These are phyloP conservation scores for Exophiala sp. DNA, from an alignment of 2,329 filamentous ascomycete genomes.

Conservation along the genomic window DNA sequence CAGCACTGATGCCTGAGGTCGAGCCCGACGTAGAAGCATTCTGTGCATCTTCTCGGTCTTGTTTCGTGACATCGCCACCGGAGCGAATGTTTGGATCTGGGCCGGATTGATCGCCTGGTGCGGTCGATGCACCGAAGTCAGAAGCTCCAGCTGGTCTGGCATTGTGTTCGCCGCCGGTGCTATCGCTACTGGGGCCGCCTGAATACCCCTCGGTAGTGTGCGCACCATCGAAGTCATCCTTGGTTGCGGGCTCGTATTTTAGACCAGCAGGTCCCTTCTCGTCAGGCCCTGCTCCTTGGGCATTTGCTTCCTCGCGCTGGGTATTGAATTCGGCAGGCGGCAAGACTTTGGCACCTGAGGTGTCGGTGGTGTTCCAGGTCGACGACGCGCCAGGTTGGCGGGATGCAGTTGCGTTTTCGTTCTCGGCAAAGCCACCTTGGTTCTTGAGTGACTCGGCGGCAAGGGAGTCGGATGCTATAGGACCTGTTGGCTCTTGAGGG, in stretches of 20 bases:
- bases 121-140: conserved; percentile 16
- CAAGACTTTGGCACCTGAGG: conserved; percentile 50
- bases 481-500: conserved; percentile 61
- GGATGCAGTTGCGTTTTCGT: conserved; percentile 52
- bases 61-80: neutral
- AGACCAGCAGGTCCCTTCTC: conserved; percentile 31
- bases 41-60: neutral
- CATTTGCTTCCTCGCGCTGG: conserved; percentile 42
- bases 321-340: conserved; percentile 46
- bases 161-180: conserved; percentile 10
- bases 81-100: conserved; percentile 24
- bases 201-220: conserved; percentile 36
- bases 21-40: too few species aligned
- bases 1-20: neutral
- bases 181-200: conserved; percentile 25
- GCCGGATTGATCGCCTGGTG: conserved; percentile 17
- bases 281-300: conserved; percentile 43
- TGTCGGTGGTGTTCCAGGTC: conserved; percentile 56
- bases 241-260: conserved; percentile 39
- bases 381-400: conserved; percentile 51
- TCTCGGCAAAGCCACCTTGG: conserved; percentile 60
- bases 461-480: conserved; percentile 66
- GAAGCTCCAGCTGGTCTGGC: conserved; percentile 24
- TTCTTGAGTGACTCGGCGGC: conserved; percentile 63
- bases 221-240: conserved; percentile 38